Conservation (phyloP, 352 stramenopile species). For the Phytopythium vexans region DNA sequence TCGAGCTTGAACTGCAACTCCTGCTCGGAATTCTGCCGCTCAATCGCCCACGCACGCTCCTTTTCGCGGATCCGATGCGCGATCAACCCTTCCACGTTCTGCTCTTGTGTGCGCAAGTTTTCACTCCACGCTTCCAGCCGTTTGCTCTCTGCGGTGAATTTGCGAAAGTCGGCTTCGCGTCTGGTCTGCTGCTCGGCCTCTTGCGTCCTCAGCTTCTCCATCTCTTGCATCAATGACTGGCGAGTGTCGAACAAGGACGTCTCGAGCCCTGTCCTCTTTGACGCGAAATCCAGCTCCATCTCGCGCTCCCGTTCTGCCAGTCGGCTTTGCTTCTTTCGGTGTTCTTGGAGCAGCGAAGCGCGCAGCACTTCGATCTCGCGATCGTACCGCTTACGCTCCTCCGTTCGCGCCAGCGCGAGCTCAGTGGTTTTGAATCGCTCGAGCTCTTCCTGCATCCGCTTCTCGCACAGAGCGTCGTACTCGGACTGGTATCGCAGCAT, state of each 20-base stretch:
- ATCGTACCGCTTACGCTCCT: slow-evolving; percentile 54
- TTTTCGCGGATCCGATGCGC: slow-evolving; percentile 42
- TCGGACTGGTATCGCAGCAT: slow-evolving; percentile 69
- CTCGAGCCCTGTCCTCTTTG: slow-evolving; percentile 49
- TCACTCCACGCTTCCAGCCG: slow-evolving; percentile 47
- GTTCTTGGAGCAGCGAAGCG: slow-evolving; percentile 39
- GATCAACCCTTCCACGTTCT: slow-evolving; percentile 38
- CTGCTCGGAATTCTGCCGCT: slow-evolving; percentile 24
- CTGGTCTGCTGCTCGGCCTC: slow-evolving; percentile 48
- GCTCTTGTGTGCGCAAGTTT: slow-evolving; percentile 37
- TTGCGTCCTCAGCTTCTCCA: slow-evolving; percentile 55
- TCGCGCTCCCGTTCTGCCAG: slow-evolving; percentile 58
- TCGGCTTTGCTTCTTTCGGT: slow-evolving; percentile 35
- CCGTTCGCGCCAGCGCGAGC: slow-evolving; percentile 47
- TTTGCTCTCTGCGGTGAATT: slow-evolving; percentile 43
- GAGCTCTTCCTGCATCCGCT: slow-evolving; percentile 48
- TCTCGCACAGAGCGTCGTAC: slow-evolving; percentile 57
- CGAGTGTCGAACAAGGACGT: slow-evolving; percentile 61
- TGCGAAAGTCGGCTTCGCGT: slow-evolving; percentile 37
- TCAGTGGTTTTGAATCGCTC: slow-evolving; percentile 53
- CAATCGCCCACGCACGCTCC: slow-evolving; percentile 42
- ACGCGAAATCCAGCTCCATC: slow-evolving; percentile 54
- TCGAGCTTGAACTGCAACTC: slow-evolving; percentile 29
- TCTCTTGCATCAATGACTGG: slow-evolving; percentile 61
- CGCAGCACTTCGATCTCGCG: slow-evolving; percentile 47